phyloP scores from a whole-genome alignment of 192 early-diverging fungal genomes.

The Coemansia sp. region DNA sequence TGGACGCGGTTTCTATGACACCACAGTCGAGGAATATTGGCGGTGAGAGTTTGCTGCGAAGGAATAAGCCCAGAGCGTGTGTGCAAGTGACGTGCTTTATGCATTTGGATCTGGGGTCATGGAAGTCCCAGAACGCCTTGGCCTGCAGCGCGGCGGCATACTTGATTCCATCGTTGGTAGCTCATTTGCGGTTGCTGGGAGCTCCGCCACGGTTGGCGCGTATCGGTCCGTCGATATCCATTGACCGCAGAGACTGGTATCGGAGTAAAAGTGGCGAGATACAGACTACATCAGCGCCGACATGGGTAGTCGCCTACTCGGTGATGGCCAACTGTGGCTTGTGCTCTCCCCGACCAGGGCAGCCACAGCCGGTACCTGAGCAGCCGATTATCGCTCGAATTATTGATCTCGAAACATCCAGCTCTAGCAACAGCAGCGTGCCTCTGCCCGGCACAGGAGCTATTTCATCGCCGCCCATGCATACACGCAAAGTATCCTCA shows the following conservation, averaged over 20 bases:
- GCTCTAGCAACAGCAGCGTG: neutral
- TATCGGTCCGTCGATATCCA: constrained; percentile 30
- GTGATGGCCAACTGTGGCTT: constrained; percentile 16
- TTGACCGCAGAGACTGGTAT: constrained; percentile 48
- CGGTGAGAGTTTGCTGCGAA: constrained; percentile 7
- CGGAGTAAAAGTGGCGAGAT: neutral
- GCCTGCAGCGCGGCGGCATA: constrained; percentile 45
- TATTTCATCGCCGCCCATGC: constrained; percentile 5
- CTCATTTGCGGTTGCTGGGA: constrained; percentile 41
- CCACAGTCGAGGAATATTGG: neutral
- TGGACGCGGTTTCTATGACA: constrained; percentile 23
- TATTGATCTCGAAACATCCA: constrained; percentile 18
- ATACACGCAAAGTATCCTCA: constrained; percentile 37
- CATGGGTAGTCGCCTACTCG: constrained; percentile 28
- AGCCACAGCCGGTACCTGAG: neutral
- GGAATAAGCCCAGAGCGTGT: constrained; percentile 32
- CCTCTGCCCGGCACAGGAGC: neutral
- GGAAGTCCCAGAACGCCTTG: constrained; percentile 39
- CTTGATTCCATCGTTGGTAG: constrained; percentile 53
- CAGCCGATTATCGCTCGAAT: constrained; percentile 32
- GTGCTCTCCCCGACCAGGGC: neutral
- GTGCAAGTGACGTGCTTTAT: constrained; percentile 53
- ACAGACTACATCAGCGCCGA: neutral
- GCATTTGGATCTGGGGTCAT: constrained; percentile 51
- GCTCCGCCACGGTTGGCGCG: constrained; percentile 51